Conservation (phyloP, 2,329 filamentous ascomycete genomes). For the Chaetomium sp. region DNA sequence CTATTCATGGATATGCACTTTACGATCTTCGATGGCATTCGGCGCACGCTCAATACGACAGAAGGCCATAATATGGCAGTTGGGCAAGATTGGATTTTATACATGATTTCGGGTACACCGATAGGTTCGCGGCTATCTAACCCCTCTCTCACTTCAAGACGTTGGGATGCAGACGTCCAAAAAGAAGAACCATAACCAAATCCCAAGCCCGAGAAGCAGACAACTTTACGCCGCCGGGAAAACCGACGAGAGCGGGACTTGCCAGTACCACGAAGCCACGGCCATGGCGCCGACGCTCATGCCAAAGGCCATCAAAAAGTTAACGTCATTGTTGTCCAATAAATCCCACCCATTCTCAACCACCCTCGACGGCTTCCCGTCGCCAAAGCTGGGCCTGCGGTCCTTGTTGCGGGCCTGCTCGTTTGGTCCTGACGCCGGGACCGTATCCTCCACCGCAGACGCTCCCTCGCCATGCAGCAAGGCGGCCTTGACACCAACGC, state of each 20-base stretch:
- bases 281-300: conserved; percentile 82
- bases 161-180: background rate
- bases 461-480: conserved; percentile 49
- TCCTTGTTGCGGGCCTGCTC: conserved; percentile 50
- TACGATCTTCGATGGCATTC: too few relatives aligned
- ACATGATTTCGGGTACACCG: background rate
- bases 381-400: conserved; percentile 55
- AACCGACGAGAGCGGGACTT: conserved; percentile 47
- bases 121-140: background rate
- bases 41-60: background rate
- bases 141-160: background rate
- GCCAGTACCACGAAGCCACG: conserved; percentile 63
- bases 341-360: conserved; percentile 70
- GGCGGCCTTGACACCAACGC: conserved; percentile 46
- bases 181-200: too few relatives aligned
- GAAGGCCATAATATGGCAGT: background rate
- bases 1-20: too few relatives aligned
- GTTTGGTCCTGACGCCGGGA: conserved; percentile 41
- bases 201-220: background rate
- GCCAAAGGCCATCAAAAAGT: conserved; percentile 81
- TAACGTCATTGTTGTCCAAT: conserved; percentile 94
- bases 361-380: conserved; percentile 61
- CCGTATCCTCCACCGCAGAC: conserved; percentile 45
- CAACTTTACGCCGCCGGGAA: conserved; percentile 34
- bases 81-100: background rate